Evolutionary conservation across 2,329 filamentous ascomycete species (phyloP).

Genomic region (Neofusicoccum sp.): DNA sequence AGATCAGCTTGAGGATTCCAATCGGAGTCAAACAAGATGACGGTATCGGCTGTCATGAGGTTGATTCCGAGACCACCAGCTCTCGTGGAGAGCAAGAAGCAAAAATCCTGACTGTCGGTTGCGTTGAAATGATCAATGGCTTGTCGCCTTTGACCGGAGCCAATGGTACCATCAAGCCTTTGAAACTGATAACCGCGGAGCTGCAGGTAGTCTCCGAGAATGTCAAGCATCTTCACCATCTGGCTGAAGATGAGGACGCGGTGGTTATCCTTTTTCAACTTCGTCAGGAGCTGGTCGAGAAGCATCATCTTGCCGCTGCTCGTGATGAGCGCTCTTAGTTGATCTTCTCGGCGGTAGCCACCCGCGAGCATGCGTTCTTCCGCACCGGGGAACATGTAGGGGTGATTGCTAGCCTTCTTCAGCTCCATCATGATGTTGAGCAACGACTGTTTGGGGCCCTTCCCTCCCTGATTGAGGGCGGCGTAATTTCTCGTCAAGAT

Average conservation of each 20-base stretch:
- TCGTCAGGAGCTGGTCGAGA: constrained; percentile 89
- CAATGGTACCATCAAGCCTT: constrained; percentile 91
- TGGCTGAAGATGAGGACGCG: constrained; percentile 98
- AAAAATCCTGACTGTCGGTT: constrained; percentile 94
- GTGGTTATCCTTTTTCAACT: constrained; percentile 90
- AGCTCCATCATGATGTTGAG: constrained; percentile 99
- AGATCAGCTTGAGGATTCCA: constrained; percentile 99
- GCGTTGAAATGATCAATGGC: constrained; percentile 99
- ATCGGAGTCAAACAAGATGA: constrained; percentile 96
- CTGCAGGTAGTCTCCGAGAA: constrained; percentile 90
- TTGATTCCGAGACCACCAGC: constrained; percentile 99
- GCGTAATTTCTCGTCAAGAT: constrained; percentile 96
- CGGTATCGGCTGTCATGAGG: constrained; percentile 96
- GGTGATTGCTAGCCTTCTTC: constrained; percentile 98
- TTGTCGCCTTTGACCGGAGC: constrained; percentile 81
- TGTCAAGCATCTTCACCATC: constrained; percentile 99
- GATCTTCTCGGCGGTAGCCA: constrained; percentile 81
- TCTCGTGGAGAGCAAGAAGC: constrained; percentile 90
- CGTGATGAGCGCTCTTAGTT: constrained; percentile 88
- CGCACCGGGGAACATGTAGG: constrained; percentile 94
- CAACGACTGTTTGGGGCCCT: constrained; percentile 90
- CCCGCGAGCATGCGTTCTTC: constrained; percentile 86
- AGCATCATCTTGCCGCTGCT: constrained; percentile 99
- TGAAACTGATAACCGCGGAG: constrained; percentile 95
- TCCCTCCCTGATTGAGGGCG: constrained; percentile 85